Percentiles rank a stretch among this genome's conserved stretches.
Conservation (phyloP, 129 eudicot species). For the Oenanthe sinensis region DNA sequence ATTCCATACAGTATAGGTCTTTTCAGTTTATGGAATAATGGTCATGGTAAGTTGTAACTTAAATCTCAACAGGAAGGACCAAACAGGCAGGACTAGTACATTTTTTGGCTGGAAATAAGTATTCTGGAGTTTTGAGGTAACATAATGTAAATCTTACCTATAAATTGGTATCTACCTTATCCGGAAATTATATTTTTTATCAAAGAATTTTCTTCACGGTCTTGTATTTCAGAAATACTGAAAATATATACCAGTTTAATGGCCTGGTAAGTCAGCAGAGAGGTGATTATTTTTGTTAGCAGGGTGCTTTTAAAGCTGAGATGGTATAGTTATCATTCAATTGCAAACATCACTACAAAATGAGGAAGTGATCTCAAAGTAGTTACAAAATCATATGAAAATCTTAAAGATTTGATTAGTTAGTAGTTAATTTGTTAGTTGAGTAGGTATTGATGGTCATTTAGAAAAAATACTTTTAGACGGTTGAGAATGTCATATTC, state of each 20-base stretch:
- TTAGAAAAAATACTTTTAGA: background rate
- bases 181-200: background rate
- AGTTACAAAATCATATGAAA: background rate
- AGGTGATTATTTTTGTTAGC: background rate
- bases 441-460: background rate
- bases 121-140: background rate
- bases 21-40: conserved; percentile 5
- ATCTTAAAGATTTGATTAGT: background rate
- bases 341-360: background rate
- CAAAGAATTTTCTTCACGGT: background rate
- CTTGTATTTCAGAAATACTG: background rate
- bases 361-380: background rate
- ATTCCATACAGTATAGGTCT: background rate
- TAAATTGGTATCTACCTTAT: conserved; percentile 1
- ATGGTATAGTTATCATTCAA: background rate
- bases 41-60: background rate
- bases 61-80: conserved; percentile 4
- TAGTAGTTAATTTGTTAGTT: conserved; percentile 2
- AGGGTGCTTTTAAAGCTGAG: background rate
- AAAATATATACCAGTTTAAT: background rate
- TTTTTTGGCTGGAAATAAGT: conserved; percentile 5
- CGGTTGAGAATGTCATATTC: background rate
- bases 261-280: background rate
- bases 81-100: background rate
- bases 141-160: background rate